Conservation (phyloP, 768 basidiomycete species). For the Tricholoma flavovirens region DNA sequence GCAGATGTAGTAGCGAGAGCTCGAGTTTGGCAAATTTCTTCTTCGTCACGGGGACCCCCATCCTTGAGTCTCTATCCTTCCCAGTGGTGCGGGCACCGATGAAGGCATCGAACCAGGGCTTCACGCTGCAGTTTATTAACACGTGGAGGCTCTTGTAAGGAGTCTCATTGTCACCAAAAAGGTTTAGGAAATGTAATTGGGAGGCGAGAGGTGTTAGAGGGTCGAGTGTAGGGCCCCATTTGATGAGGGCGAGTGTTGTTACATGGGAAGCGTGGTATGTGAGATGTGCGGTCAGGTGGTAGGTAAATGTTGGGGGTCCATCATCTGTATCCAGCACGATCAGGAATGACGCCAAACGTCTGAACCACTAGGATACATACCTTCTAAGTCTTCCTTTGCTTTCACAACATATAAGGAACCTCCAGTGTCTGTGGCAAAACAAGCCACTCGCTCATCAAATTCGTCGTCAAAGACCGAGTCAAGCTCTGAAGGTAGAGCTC, state of each 20-base stretch:
- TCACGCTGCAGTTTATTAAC: slow-evolving; percentile 11
- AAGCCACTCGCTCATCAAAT: slow-evolving; percentile 68
- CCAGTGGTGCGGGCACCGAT: not conserved
- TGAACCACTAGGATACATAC: slow-evolving; percentile 32
- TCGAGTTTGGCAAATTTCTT: slow-evolving; percentile 99
- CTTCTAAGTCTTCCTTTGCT: slow-evolving; percentile 66
- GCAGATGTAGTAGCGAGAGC: slow-evolving; percentile 86
- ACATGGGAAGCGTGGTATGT: slow-evolving; percentile 74
- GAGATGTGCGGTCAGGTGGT: slow-evolving; percentile 66
- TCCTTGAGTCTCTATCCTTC: slow-evolving; percentile 56
- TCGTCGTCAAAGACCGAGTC: slow-evolving; percentile 63
- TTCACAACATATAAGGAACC: slow-evolving; percentile 83
- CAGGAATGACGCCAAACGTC: slow-evolving; percentile 11
- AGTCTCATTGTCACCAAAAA: slow-evolving; percentile 85
- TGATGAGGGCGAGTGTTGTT: slow-evolving; percentile 92
- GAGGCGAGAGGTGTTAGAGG: slow-evolving; percentile 69
- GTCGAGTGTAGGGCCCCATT: slow-evolving; percentile 81
- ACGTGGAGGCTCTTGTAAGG: slow-evolving; percentile 96
- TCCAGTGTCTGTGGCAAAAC: slow-evolving; percentile 70
- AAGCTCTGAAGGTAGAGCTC: slow-evolving; percentile 57
- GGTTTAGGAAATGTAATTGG: slow-evolving; percentile 88
- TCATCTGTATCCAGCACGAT: slow-evolving; percentile 40
- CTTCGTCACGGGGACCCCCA: slow-evolving; percentile 98
- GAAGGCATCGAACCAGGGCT: not conserved
- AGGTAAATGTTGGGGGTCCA: slow-evolving; percentile 50